Conservation (phyloP, 805 yeast species). For the Candida patagonica region DNA sequence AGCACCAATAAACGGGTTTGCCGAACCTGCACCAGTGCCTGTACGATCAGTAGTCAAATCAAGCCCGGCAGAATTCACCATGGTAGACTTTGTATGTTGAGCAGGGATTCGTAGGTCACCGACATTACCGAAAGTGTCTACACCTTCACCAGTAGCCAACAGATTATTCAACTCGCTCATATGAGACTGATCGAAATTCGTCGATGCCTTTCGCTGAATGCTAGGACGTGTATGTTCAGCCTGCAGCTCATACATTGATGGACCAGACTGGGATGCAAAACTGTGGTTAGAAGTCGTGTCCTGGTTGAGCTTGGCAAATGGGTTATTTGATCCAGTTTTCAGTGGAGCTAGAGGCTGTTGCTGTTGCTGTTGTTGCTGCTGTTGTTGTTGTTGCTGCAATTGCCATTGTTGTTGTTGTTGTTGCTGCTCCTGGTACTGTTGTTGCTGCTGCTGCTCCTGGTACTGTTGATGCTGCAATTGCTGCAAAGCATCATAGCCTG, state of each 20-base stretch:
- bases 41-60: slow-evolving; percentile 15
- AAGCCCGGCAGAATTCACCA: slow-evolving; percentile 73
- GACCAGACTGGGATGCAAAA: slow-evolving; percentile 10
- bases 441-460: slow-evolving; percentile 29
- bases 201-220: slow-evolving; percentile 24
- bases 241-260: slow-evolving; percentile 21
- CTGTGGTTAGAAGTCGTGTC: slow-evolving; percentile 1
- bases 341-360: slow-evolving; percentile 42
- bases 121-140: slow-evolving; percentile 87
- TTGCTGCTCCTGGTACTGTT: slow-evolving; percentile 35
- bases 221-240: slow-evolving; percentile 19
- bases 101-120: slow-evolving; percentile 84
- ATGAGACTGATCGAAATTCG: slow-evolving; percentile 42
- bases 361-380: slow-evolving; percentile 30
- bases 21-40: slow-evolving; percentile 12
- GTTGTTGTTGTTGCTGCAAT: slow-evolving; percentile 36
- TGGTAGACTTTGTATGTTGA: slow-evolving; percentile 77
- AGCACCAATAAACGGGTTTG: slow-evolving; percentile 48
- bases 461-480: slow-evolving; percentile 25
- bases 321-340: slow-evolving; percentile 68
- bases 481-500: slow-evolving; percentile 15
- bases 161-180: slow-evolving; percentile 67
- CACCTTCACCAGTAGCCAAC: slow-evolving; percentile 79
- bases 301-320: slow-evolving; percentile 43
- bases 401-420: slow-evolving; percentile 31